These are phyloP conservation scores for Monilinia laxa DNA, from an alignment of 2,329 filamentous ascomycete species.

Conservation along the genomic window DNA sequence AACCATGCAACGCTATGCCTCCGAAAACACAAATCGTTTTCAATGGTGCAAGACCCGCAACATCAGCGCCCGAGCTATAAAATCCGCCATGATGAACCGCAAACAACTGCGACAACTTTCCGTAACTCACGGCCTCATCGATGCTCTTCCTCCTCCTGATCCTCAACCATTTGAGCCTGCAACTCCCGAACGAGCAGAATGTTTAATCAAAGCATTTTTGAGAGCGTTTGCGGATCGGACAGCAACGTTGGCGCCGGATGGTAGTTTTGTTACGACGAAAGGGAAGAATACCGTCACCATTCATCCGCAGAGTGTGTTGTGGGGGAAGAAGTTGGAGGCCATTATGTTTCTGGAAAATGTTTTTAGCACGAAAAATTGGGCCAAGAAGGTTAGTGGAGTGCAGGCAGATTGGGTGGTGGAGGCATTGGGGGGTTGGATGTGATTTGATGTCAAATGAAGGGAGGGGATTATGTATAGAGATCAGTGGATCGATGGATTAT, in stretches of 20 bases:
- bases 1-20: conserved; percentile 60
- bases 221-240: conserved; percentile 61
- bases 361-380: conserved; percentile 65
- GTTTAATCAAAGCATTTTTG: conserved; percentile 61
- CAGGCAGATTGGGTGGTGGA: conserved; percentile 57
- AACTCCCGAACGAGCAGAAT: conserved; percentile 54
- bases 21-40: conserved; percentile 52
- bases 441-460: background rate
- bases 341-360: conserved; percentile 70
- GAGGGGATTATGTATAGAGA: background rate
- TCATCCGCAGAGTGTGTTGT: conserved; percentile 62
- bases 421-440: conserved; percentile 29
- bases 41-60: conserved; percentile 59
- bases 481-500: background rate
- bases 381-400: conserved; percentile 63
- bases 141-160: conserved; percentile 47
- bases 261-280: conserved; percentile 58
- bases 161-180: conserved; percentile 57
- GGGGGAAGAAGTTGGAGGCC: conserved; percentile 62
- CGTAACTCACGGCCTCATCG: conserved; percentile 49
- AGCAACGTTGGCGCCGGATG: conserved; percentile 59
- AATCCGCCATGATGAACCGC: conserved; percentile 60
- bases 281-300: conserved; percentile 62
- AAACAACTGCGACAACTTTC: conserved; percentile 60
- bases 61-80: conserved; percentile 61